These are phyloP conservation scores for Nannochloropsis gaditana DNA, from an alignment of 108 stramenopile genomes.

Conservation along the genomic window DNA sequence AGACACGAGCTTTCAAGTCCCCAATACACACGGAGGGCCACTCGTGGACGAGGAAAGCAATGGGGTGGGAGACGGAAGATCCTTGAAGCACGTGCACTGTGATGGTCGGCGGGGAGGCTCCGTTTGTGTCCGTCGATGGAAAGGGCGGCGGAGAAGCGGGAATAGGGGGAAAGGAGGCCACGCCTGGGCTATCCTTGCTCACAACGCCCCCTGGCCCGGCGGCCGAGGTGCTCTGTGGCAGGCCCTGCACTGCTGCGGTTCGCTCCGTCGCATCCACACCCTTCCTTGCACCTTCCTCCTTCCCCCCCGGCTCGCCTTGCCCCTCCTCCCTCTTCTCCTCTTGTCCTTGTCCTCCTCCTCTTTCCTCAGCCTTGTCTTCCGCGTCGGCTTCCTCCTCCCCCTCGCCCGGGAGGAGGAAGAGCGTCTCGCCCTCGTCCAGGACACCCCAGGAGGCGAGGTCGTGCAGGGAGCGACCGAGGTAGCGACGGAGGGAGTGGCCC, in stretches of 20 bases:
- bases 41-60: neutral
- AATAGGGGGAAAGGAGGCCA: neutral
- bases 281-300: neutral
- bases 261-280: neutral
- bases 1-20: neutral
- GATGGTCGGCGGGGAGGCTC: neutral
- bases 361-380: too few relatives aligned
- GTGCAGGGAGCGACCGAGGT: neutral
- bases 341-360: neutral
- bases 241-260: neutral
- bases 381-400: neutral
- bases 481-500: neutral
- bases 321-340: neutral
- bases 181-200: neutral
- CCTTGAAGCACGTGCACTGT: neutral
- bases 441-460: neutral
- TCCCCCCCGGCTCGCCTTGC: neutral
- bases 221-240: neutral
- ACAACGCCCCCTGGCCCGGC: neutral
- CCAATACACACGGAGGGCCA: neutral
- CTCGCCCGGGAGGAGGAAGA: neutral
- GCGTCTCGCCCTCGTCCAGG: neutral
- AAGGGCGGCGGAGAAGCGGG: too few relatives aligned
- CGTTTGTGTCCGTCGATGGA: too few relatives aligned
- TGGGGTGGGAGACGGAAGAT: neutral